Evolutionary conservation across 768 basidiomycete species (phyloP).

Genomic region (Gymnopilus dilepis): DNA sequence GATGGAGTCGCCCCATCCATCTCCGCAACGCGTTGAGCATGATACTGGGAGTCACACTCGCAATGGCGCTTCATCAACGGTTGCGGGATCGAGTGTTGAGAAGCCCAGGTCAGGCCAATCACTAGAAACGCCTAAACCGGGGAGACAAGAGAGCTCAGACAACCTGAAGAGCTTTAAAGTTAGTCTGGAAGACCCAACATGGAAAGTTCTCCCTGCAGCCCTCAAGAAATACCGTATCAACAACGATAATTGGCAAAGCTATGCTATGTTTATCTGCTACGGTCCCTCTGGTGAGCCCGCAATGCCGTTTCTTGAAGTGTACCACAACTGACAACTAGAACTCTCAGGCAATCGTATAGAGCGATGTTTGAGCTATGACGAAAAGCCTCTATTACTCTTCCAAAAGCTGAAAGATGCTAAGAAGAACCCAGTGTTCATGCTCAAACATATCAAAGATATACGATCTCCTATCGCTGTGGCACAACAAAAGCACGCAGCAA

Average conservation of each 20-base stretch:
- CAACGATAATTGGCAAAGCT: constrained; percentile 98
- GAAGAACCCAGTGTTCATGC: constrained; percentile 99
- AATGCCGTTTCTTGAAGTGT: constrained; percentile 1
- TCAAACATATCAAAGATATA: constrained; percentile 95
- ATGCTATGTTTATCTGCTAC: constrained; percentile 99
- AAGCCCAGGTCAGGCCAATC: constrained; percentile 40
- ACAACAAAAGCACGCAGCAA: constrained; percentile 91
- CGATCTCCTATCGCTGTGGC: constrained; percentile 97
- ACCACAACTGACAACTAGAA: not conserved
- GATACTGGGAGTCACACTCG: constrained; percentile 56
- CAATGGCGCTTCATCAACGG: constrained; percentile 32
- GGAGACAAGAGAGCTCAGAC: constrained; percentile 68
- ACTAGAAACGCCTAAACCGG: constrained; percentile 47
- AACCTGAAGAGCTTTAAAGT: constrained; percentile 97
- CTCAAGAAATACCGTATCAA: constrained; percentile 99
- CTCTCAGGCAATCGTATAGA: constrained; percentile 77
- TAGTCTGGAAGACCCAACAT: constrained; percentile 96
- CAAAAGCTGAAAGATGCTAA: constrained; percentile 96
- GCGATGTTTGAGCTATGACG: constrained; percentile 95
- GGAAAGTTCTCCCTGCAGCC: constrained; percentile 97
- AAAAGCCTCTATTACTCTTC: constrained; percentile 96
- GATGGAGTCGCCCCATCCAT: constrained; percentile 78
- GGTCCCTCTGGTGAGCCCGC: constrained; percentile 77
- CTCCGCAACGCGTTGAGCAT: constrained; percentile 79
- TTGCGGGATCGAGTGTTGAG: constrained; percentile 32